Evolutionary conservation across 2,329 filamentous ascomycete species (phyloP), one percentile per base, ranked within the genome.

Genomic region (Colletotrichum karsti): DNA sequence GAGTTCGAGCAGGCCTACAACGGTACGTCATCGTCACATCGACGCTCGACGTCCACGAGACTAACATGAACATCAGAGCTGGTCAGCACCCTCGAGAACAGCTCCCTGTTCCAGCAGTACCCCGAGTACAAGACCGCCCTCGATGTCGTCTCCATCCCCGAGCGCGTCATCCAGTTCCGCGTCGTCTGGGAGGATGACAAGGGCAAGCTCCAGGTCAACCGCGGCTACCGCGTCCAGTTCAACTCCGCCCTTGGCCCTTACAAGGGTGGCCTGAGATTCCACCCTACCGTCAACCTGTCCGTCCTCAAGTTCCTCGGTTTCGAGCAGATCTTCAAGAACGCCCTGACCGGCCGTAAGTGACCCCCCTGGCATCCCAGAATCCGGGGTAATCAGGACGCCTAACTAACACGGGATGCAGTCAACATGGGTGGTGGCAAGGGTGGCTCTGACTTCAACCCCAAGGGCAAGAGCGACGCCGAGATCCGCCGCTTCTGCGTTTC

Each of bases 261-360:
- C 92, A 98, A 98, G 90, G 96, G 96, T 73, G 96, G 96, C 80
- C 91, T 98, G 74, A 89, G 96, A 75, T 94, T 99, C 83, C 96
- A 99, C 83, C 96, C 95, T 70, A 91, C 91, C 10, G 93, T 96
- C 82, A 96, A 92, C 82, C 81, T 92, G 77, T 67, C 58, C 59
- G 83, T 82, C 77, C 90, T 99, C 77, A 99, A 99, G 87, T 98
- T 98, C 86, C 89, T 99, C 78, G 96, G 95, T 73, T 98, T 98
- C 77, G 96, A 99, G 90, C 96, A 98, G 86, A 97, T 95, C 85
- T 98, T 98, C 89, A 98, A 98, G 90, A 98, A 98, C 93, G 96
- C 96, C 74, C 86, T 98, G 74, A 98, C 96, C 70, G 96, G 96
- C 78, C 84, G 92, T 95, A 86, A 87, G 93, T 90, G 10, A 30